Conservation (phyloP, 2,329 filamentous ascomycete species). For the Calonectria hawksworthii region DNA sequence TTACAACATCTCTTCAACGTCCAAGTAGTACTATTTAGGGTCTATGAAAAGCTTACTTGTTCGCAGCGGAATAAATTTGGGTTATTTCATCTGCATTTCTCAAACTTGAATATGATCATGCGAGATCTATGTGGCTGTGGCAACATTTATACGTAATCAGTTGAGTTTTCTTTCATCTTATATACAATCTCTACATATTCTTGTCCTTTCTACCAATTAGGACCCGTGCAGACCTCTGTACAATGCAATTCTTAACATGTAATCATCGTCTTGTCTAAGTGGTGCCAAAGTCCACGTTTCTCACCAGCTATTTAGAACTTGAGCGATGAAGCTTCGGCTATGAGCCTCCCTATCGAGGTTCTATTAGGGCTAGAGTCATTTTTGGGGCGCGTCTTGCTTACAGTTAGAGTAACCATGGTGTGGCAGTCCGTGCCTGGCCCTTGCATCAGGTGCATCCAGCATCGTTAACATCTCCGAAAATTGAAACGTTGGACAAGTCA, state of each 20-base stretch:
- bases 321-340: rapidly evolving
- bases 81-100: neutral
- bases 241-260: neutral
- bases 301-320: neutral
- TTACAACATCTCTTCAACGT: conserved; percentile 2
- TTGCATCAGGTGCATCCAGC: neutral
- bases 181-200: neutral
- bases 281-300: neutral
- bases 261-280: neutral
- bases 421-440: rapidly evolving
- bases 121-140: no score
- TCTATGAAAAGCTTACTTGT: neutral
- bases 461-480: neutral
- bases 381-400: neutral
- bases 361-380: neutral
- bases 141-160: no score
- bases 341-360: neutral
- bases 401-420: neutral
- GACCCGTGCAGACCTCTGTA: no score
- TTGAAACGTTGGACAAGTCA: neutral
- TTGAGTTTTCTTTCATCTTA: no score
- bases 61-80: neutral
- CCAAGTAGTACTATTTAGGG: neutral
- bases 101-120: no score
- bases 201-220: neutral